A percentile compares a stretch with the other conserved stretches of the same genome.
These are phyloP conservation scores for Xanthoconium purpureum DNA, from an alignment of 768 basidiomycete species.

Conservation along the genomic window DNA sequence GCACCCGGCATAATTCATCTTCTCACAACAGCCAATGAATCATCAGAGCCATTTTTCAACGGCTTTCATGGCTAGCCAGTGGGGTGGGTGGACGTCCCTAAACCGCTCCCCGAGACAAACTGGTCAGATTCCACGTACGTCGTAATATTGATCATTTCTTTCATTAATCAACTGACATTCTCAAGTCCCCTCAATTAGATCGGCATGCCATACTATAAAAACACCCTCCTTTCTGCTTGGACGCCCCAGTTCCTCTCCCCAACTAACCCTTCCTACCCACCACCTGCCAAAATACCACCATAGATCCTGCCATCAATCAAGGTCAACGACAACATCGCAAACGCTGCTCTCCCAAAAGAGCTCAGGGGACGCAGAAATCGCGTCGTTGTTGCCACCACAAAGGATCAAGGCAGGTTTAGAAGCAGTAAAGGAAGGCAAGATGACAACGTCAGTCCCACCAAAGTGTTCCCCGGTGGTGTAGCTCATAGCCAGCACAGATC, in stretches of 20 bases:
- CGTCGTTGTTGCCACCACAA: constrained; percentile 45
- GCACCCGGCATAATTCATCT: constrained; percentile 82
- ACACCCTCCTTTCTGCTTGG: constrained; percentile 67
- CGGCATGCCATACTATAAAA: constrained; percentile 83
- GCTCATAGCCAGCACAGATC: constrained; percentile 32
- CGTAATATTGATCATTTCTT: not conserved
- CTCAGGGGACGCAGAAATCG: constrained; percentile 82
- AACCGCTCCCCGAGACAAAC: constrained; percentile 63
- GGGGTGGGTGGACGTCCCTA: constrained; percentile 79
- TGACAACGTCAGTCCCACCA: constrained; percentile 36
- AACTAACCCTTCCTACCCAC: constrained; percentile 51
- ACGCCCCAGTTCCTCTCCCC: constrained; percentile 53
- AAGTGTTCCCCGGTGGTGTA: not conserved
- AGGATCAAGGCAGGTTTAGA: constrained; percentile 70
- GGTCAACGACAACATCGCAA: constrained; percentile 84
- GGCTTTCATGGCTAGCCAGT: constrained; percentile 84
- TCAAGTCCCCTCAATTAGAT: constrained; percentile 81
- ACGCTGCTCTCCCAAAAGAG: constrained; percentile 85
- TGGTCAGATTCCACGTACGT: constrained; percentile 83
- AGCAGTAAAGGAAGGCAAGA: constrained; percentile 64
- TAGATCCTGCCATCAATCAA: constrained; percentile 78
- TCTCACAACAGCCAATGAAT: constrained; percentile 67
- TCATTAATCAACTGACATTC: not conserved
- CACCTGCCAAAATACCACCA: constrained; percentile 74
- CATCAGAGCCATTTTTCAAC: constrained; percentile 67